Evolutionary conservation across 2,329 filamentous ascomycete genomes (phyloP), one percentile per base, ranked within the genome.

Genomic region (Botryosphaeria dothidea): DNA sequence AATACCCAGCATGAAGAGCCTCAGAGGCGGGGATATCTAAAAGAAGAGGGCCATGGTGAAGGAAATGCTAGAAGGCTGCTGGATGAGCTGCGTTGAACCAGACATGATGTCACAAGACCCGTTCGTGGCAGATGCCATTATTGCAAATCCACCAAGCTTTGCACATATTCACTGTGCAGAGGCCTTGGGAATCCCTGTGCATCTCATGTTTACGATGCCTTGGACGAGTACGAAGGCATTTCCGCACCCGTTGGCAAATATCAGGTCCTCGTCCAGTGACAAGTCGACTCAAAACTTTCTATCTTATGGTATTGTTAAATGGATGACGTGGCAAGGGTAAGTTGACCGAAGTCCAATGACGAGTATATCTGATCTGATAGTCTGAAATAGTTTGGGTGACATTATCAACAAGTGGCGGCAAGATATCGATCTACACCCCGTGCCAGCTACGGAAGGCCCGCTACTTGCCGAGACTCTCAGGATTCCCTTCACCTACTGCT

Each of bases 301-400:
- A 2, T 80, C 78, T 1, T 85, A 84, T 67, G 74, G 72, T 2
- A 69, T 84, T 23, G 80, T 84, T n/a, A 81, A 85, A 51, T 72
- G 77, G 69, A 67, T 85, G 66, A 82, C 82, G 1, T 85, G 83
- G 82, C 80, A 84, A 68, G 82, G 81, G 78, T 79, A 67, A 54
- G 31, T 69, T 64, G 17, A 9, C 17, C 5, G 23, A 3, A 27
- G 17, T 13, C 25, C 21, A 2, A 21, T 8, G 29, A 56, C 15
- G 17, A 52, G n/a, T n/a, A n/a, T n/a, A n/a, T n/a, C n/a, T n/a
- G n/a, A n/a, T 21, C 67, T 71, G 66, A 29, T 13, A 21, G 4
- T 67, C 67, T 34, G 67, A 66, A 2, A 3, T 13, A 74, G 78
- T 0, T 68, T 83, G 1, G 80, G 79, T 3, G 79, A 82, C 68